These are phyloP conservation scores for Dictyostelium intermedium DNA, from an alignment of 78 protist genomes.

Conservation along the genomic window DNA sequence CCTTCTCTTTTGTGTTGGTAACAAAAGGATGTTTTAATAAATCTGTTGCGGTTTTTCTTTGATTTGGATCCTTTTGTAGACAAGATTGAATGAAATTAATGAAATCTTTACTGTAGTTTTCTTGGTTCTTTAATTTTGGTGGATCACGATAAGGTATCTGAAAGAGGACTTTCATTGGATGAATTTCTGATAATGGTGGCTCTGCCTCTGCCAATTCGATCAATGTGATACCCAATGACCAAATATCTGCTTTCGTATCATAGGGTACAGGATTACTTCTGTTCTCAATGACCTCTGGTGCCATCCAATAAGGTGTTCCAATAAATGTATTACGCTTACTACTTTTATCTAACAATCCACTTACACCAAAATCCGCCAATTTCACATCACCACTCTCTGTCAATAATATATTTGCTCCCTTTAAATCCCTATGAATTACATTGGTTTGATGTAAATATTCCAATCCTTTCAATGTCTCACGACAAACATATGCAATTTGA, in stretches of 20 bases:
- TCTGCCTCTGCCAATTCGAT: slow-evolving; percentile 83
- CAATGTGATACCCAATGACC: slow-evolving; percentile 83
- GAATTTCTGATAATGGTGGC: slow-evolving; percentile 80
- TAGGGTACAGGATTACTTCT: slow-evolving; percentile 77
- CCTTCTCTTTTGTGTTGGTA: slow-evolving; percentile 28
- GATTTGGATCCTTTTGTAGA: slow-evolving; percentile 74
- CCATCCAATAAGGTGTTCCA: slow-evolving; percentile 89
- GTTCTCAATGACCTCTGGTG: slow-evolving; percentile 56
- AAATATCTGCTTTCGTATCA: slow-evolving; percentile 78
- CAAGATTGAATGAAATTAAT: slow-evolving; percentile 51
- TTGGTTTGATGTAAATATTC: slow-evolving; percentile 85
- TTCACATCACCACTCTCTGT: slow-evolving; percentile 80
- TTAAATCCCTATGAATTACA: slow-evolving; percentile 86
- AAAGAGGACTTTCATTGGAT: slow-evolving; percentile 82
- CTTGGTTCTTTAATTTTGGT: slow-evolving; percentile 79
- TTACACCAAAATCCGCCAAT: slow-evolving; percentile 81
- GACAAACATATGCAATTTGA: slow-evolving; percentile 79
- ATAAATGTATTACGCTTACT: slow-evolving; percentile 80
- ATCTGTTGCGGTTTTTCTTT: slow-evolving; percentile 80
- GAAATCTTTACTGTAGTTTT: slow-evolving; percentile 57
- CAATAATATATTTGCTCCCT: slow-evolving; percentile 85
- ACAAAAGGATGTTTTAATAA: slow-evolving; percentile 80
- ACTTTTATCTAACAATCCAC: slow-evolving; percentile 56
- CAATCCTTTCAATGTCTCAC: slow-evolving; percentile 85
- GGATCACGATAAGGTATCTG: slow-evolving; percentile 81